phyloP scores from a whole-genome alignment of 352 stramenopile genomes.

The Pythium insidiosum region DNA sequence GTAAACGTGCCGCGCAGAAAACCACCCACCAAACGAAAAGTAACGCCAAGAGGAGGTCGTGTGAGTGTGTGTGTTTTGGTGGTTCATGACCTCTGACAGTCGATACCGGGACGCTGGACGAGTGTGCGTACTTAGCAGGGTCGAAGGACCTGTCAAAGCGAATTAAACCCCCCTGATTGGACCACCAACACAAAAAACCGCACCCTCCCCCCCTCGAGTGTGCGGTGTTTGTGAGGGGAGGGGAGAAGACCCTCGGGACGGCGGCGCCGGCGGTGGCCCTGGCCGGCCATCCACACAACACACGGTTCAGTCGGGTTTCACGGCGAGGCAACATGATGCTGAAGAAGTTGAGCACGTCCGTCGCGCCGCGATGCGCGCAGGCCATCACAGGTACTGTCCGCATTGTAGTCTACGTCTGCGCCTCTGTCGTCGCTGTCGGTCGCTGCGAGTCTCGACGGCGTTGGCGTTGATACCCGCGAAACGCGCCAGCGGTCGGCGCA shows the following conservation, averaged over 20 bases:
- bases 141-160: slow-evolving; percentile 2
- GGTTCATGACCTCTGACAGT: slow-evolving; percentile 8
- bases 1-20: no score
- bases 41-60: no score
- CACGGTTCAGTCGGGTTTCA: slow-evolving; percentile 5
- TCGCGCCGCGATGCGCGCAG: slow-evolving; percentile 49
- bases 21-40: no score
- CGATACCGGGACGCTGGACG: slow-evolving; percentile 6
- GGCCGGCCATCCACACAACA: slow-evolving; percentile 7
- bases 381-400: slow-evolving; percentile 34
- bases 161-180: slow-evolving; percentile 11
- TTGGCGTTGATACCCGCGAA: no score
- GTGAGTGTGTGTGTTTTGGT: slow-evolving; percentile 19
- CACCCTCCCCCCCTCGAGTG: slow-evolving; percentile 2
- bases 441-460: no score
- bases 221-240: slow-evolving; percentile 4
- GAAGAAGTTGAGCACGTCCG: slow-evolving; percentile 53
- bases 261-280: no score
- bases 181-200: slow-evolving; percentile 16
- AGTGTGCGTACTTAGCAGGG: no score
- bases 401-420: no score
- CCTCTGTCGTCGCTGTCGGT: no score
- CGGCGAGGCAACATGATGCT: no score
- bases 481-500: no score
- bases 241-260: slow-evolving; percentile 7